Conservation (phyloP, 768 basidiomycete species). For the Suillus americanus region DNA sequence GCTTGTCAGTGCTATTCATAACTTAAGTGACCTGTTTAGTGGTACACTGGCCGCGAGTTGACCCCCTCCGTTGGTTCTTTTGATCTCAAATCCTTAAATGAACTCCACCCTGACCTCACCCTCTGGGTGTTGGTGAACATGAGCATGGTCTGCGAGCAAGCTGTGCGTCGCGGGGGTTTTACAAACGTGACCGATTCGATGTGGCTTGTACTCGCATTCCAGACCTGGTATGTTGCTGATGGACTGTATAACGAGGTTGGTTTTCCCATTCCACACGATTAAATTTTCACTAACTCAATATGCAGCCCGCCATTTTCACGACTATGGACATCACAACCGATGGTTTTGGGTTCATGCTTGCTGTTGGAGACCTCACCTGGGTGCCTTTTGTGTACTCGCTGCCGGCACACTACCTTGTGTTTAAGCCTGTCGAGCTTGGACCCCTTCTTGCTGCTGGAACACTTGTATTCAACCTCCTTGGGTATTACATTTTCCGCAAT, state of each 20-base stretch:
- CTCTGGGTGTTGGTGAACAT: slow-evolving; percentile 93
- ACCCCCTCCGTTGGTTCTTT: slow-evolving; percentile 84
- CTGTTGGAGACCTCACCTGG: slow-evolving; percentile 90
- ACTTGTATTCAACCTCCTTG: slow-evolving; percentile 61
- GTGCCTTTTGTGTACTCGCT: slow-evolving; percentile 94
- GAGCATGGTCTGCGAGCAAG: slow-evolving; percentile 89
- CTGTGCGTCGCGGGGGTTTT: slow-evolving; percentile 69
- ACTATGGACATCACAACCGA: slow-evolving; percentile 98
- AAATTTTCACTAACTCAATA: neutral
- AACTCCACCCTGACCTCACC: slow-evolving; percentile 60
- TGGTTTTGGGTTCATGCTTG: slow-evolving; percentile 98
- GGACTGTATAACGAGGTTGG: slow-evolving; percentile 87
- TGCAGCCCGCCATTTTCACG: slow-evolving; percentile 81
- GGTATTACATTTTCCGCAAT: slow-evolving; percentile 89
- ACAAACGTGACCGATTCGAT: slow-evolving; percentile 80
- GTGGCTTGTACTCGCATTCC: slow-evolving; percentile 86
- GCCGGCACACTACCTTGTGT: slow-evolving; percentile 94
- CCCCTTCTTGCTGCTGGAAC: slow-evolving; percentile 52
- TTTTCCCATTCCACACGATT: neutral
- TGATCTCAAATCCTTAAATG: slow-evolving; percentile 64
- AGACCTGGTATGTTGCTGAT: slow-evolving; percentile 85
- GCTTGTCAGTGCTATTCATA: neutral
- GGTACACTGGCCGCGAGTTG: slow-evolving; percentile 91
- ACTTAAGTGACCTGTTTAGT: slow-evolving; percentile 43
- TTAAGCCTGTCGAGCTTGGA: slow-evolving; percentile 79